Percentiles rank a stretch among this genome's conserved stretches.
Conservation (phyloP, 805 yeast species). For the Millerago galiae region DNA sequence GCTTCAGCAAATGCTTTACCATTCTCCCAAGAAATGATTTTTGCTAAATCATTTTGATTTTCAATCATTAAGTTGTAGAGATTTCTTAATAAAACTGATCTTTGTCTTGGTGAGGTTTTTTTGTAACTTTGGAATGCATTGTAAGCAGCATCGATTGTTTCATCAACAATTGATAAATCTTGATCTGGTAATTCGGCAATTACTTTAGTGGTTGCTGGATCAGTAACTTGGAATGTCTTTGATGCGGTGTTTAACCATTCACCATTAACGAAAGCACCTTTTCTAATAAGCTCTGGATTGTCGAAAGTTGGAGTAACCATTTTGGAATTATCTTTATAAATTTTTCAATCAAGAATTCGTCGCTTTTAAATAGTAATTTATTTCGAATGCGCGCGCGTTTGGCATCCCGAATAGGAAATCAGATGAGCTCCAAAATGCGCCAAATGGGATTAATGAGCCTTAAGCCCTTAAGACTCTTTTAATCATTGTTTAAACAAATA, state of each 20-base stretch:
- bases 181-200: slow-evolving; percentile 58
- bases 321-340: not conserved
- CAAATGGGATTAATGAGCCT: no score
- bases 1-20: slow-evolving; percentile 53
- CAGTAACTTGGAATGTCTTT: slow-evolving; percentile 51
- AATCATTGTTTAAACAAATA: no score
- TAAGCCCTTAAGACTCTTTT: no score
- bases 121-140: slow-evolving; percentile 40
- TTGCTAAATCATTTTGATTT: slow-evolving; percentile 51
- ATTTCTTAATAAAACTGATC: slow-evolving; percentile 45
- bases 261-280: slow-evolving; percentile 67
- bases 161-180: slow-evolving; percentile 52
- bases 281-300: slow-evolving; percentile 46
- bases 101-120: slow-evolving; percentile 42
- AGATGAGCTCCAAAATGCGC: no score
- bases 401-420: not conserved
- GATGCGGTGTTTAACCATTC: slow-evolving; percentile 51
- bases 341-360: no score
- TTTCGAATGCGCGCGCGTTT: not conserved
- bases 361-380: not conserved
- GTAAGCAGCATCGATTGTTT: slow-evolving; percentile 43
- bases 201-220: slow-evolving; percentile 66
- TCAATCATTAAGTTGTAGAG: slow-evolving; percentile 46
- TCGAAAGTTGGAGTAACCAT: slow-evolving; percentile 27
- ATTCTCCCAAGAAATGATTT: slow-evolving; percentile 52